These are phyloP conservation scores for Endogone sp. DNA, from an alignment of 192 early-diverging fungal species.

Conservation along the genomic window DNA sequence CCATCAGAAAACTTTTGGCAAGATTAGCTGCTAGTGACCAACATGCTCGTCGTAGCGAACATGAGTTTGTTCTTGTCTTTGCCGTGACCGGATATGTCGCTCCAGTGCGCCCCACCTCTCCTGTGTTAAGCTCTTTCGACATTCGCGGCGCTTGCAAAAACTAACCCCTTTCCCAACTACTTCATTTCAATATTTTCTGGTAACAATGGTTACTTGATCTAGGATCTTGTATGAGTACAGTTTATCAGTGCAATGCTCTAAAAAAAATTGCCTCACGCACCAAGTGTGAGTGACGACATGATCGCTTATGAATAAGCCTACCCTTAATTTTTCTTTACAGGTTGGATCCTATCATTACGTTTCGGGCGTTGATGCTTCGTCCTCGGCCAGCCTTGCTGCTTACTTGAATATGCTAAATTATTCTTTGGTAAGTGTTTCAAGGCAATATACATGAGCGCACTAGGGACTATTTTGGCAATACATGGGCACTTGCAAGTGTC, in stretches of 20 bases:
- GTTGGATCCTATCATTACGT: slow-evolving; percentile 82
- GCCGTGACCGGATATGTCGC: neutral
- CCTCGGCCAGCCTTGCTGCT: slow-evolving; percentile 95
- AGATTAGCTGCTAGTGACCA: too few species aligned
- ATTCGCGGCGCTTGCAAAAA: too few species aligned
- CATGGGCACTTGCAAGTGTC: too few species aligned
- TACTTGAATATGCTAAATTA: slow-evolving; percentile 97
- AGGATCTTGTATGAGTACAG: neutral
- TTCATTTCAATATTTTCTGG: too few species aligned
- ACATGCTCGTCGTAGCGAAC: too few species aligned
- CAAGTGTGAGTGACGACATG: neutral
- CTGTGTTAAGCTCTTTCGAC: neutral
- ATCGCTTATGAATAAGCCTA: neutral
- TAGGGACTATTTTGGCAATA: too few species aligned
- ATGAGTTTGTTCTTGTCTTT: neutral
- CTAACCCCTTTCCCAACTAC: neutral
- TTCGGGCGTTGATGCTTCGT: slow-evolving; percentile 79
- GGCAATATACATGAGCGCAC: too few species aligned
- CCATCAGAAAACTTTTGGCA: too few species aligned
- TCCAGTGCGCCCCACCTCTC: neutral
- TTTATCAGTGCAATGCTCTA: neutral
- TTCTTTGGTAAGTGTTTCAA: slow-evolving; percentile 53
- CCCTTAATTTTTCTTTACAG: slow-evolving; percentile 40
- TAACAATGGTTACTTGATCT: slow-evolving; percentile 1
- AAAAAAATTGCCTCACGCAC: neutral